phyloP scores from a whole-genome alignment of 192 early-diverging fungal genomes.

The Gamsiella multidivaricata region DNA sequence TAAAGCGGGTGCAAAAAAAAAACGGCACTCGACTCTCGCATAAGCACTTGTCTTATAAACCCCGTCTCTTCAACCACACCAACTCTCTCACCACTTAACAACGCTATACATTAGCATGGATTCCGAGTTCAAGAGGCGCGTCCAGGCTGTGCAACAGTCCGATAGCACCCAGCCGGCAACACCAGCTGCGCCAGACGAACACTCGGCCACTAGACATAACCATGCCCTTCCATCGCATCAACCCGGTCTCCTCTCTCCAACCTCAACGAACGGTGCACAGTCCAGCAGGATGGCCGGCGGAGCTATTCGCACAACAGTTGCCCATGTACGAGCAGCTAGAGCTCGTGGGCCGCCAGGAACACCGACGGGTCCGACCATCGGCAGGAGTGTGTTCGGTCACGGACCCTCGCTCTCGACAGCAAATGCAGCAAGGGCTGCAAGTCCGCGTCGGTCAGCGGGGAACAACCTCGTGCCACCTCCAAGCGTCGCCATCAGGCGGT shows the following conservation, averaged over 20 bases:
- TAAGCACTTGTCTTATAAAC: slow-evolving; percentile 3
- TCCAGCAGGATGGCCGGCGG: slow-evolving; percentile 7
- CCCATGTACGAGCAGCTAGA: slow-evolving; percentile 17
- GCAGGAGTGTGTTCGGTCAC: slow-evolving; percentile 8
- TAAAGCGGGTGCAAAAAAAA: too few relatives aligned
- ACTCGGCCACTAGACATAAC: slow-evolving; percentile 5
- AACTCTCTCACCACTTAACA: too few relatives aligned
- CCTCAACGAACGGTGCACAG: neutral
- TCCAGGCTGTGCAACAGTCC: slow-evolving; percentile 17
- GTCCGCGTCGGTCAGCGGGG: neutral
- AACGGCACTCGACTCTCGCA: too few relatives aligned
- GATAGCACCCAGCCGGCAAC: neutral
- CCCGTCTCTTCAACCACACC: too few relatives aligned
- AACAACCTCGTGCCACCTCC: neutral
- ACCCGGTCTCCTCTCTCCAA: neutral
- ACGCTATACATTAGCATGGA: slow-evolving; percentile 19
- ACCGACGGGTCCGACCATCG: neutral
- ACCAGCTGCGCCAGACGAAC: slow-evolving; percentile 1
- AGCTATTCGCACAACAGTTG: slow-evolving; percentile 5
- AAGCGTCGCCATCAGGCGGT: neutral
- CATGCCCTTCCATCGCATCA: slow-evolving; percentile 5
- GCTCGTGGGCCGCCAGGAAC: slow-evolving; percentile 5
- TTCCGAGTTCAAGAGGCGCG: slow-evolving; percentile 23
- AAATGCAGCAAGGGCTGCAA: neutral
- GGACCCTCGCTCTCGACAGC: neutral